Base-by-base conservation (phyloP, 345 rosid species). In the Eucalyptus marginata region DNA sequence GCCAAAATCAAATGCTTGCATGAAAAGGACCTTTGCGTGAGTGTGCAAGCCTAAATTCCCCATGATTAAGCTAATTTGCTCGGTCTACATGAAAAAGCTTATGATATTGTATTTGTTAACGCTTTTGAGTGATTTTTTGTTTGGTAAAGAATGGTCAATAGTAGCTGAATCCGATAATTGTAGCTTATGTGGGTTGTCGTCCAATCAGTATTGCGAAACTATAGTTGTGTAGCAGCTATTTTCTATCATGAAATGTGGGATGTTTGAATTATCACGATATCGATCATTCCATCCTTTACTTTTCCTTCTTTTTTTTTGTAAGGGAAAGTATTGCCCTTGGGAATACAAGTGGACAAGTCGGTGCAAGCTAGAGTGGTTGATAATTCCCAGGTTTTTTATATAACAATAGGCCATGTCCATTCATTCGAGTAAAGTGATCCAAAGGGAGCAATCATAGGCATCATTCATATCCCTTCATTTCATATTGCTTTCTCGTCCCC, bases 251-350 rank as follows among this genome's bases (percentile, higher is more conserved):
- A 76, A 76, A 76, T 76, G 47, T 40, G 43, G 43, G 10, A 16
- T 16, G 12, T 33, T 16, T 10, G 46, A 36, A 27, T 36, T 71
- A 71, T 10, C 46, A 9, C 0, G 4, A 36, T 20, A 36, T 3
- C 0, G 5, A 71, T 36, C 25, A 2, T 36, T 71, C 8, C 46
- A 1, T 71, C 27, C 7, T 8, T 20, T 52, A 18, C 18, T 52
- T 18, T 29, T 25, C 2, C 7, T 5, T 2, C 5, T 6, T 68
- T 8, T 0, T 9, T 8, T 33, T 33, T 71, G 10, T 1, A 36
- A 3, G 22, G 83, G 27, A 40, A 71, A 71, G 46, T 71, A 71
- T 18, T 18, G 15, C 46, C 46, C 27, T 71, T 18, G 7, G 27
- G 8, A 71, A 36, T 36, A 10, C 18, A 10, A 71, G 18, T 18